Conservation (phyloP, 768 basidiomycete species). For the Polyporus arcularius region DNA sequence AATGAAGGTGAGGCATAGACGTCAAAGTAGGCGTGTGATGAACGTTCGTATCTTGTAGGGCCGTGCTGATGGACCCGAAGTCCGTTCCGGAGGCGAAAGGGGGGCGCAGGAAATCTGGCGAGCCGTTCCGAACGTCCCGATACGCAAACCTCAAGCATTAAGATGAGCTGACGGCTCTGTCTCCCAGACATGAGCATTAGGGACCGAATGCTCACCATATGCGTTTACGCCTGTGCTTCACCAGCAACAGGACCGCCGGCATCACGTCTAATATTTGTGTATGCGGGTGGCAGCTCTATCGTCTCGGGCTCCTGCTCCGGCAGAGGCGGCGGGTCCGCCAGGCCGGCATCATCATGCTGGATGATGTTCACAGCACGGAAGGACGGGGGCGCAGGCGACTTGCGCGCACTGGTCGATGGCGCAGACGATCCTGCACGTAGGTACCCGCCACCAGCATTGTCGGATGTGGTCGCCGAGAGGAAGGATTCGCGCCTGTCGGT, state of each 20-base stretch:
- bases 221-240: neutral
- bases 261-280: slow-evolving; percentile 55
- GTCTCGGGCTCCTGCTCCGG: slow-evolving; percentile 60
- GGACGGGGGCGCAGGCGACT: slow-evolving; percentile 45
- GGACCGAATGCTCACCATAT: neutral
- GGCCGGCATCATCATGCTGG: slow-evolving; percentile 84
- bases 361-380: slow-evolving; percentile 77
- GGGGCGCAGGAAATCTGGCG: neutral
- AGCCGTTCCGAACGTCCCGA: too few species aligned
- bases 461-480: slow-evolving; percentile 19
- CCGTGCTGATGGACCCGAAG: neutral
- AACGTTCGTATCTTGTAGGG: neutral
- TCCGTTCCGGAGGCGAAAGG: neutral
- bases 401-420: slow-evolving; percentile 43
- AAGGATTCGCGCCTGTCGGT: slow-evolving; percentile 23
- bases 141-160: too few species aligned
- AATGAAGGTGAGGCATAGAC: neutral
- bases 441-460: slow-evolving; percentile 10
- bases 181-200: neutral
- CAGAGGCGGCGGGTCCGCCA: slow-evolving; percentile 44
- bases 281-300: slow-evolving; percentile 82
- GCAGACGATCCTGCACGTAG: slow-evolving; percentile 23
- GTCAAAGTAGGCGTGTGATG: neutral
- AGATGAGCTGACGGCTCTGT: neutral
- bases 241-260: neutral